Evolutionary conservation across 2,329 filamentous ascomycete genomes (phyloP), one percentile per base, ranked within the genome.

Genomic region (Cryphonectria parasitica): DNA sequence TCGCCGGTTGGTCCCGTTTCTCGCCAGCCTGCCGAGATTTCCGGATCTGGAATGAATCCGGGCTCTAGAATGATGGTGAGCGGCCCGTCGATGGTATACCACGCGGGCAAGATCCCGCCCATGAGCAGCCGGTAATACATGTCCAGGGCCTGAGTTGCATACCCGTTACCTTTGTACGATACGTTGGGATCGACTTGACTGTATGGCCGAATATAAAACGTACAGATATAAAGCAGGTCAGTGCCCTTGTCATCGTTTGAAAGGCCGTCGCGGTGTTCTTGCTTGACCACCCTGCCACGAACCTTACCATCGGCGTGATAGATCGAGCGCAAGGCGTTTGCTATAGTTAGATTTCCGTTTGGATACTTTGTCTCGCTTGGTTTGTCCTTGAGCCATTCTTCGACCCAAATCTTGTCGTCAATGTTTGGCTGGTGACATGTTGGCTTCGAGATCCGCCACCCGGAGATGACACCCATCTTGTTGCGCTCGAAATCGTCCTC

Each of bases 91-190:
- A 64, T 25, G 11, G 63, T 49, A 11, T 64, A 64, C 63, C 63
- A 64, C 31, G 63, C 63, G 25, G 63, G 63, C n/a, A 64, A 43
- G 31, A 64, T 13, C 8, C 63, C 63, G 4, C 19, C 31, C 25
- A 43, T 64, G 6, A 64, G 63, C 28, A 64, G 39, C 6, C 63
- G 31, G 28, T 49, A 64, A 31, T 64, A 64, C 43, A 64, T 52
- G 28, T 52, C 22, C 22, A 66, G 31, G 7, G 49, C 64, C n/a
- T 58, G 34, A 2, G 28, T 10, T 10, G 63, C 63, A 15, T 22
- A 64, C 5, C 49, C 31, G 25, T 64, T 64, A 1, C 63, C 63
- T 8, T 45, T 49, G 43, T 64, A 64, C 25, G 49, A 31, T 39
- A 64, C 31, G 3, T n/a, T 39, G 25, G 39, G 22, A 25, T 45